Base-by-base conservation (phyloP, 2,329 filamentous ascomycete genomes). In the Clathrospora elynae region DNA sequence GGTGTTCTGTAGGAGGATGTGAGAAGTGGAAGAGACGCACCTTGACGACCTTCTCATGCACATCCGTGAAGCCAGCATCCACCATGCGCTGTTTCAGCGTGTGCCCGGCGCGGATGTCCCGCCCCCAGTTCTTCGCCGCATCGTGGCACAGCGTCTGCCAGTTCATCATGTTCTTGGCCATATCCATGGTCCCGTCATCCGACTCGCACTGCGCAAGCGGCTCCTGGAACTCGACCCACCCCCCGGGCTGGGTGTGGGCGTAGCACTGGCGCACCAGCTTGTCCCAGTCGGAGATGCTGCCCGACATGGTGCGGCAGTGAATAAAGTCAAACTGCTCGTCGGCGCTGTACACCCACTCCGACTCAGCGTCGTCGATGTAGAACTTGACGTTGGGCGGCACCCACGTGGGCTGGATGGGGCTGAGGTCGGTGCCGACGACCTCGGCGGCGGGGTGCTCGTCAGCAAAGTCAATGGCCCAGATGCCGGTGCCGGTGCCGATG, bases 351-450 rank as follows among this genome's bases (percentile, higher is more conserved):
- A 68, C 53, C 71, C 71, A 74, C 11, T 71, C 66, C 22, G 57
- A 53, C 45, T 73, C 70, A 35, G 64, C 64, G 41, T 74, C 70
- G 57, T 74, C 71, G 39, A 73, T 67, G 52, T 72, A 67, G 59
- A 74, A 73, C 37, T 66, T 64, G 17, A 62, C 61, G 42, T 73
- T 73, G 1, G 70, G 63, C 2, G 72, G 71, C 8, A 70, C 60
- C 65, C 66, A 71, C 14, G 55, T 64, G 8, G 68, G 67, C 46
- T 72, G 68, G 36, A 72, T 69, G 44, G 68, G 67, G 5, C 51
- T 59, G 5, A 72, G 55, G 30, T 72, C 68, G 14, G 62, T 71
- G 35, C 69, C 68, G 3, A 68, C 25, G 28, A 72, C 62, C n/a
- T 67, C 57, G 12, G 57, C 49, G 23, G 51, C 59, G 1, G 66